These are phyloP conservation scores for Hamigera avellanea DNA, from an alignment of 495 filamentous ascomycete genomes.

Conservation along the genomic window DNA sequence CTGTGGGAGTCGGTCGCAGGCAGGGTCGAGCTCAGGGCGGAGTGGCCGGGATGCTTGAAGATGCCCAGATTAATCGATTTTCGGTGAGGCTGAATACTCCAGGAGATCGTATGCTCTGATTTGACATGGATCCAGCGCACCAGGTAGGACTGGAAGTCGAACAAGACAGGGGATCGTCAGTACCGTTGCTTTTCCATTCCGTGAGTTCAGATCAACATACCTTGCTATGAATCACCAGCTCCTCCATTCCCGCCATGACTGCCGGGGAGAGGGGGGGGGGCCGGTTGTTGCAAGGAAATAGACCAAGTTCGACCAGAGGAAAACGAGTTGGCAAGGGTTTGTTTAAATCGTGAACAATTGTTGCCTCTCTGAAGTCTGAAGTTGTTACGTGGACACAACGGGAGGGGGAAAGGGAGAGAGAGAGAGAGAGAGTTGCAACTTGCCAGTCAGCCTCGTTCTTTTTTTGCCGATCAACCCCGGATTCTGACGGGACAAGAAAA, in stretches of 20 bases:
- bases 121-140: conserved; percentile 93
- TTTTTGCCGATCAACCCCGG: no score
- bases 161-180: background rate
- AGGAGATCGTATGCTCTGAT: conserved; percentile 83
- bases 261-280: conserved; percentile 7
- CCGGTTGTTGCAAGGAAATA: no score
- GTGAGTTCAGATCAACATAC: conserved; percentile 32
- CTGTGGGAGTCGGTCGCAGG: conserved; percentile 28
- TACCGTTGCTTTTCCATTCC: background rate
- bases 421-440: no score
- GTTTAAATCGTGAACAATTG: no score
- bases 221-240: conserved; percentile 96
- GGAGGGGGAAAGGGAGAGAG: no score
- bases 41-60: conserved; percentile 83
- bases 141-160: conserved; percentile 70
- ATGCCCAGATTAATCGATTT: conserved; percentile 97
- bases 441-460: no score
- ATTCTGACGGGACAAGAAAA: no score
- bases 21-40: conserved; percentile 36
- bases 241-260: conserved; percentile 87
- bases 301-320: background rate
- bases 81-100: conserved; percentile 94
- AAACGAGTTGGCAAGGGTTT: no score
- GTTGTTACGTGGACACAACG: no score
- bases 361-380: no score